These are phyloP conservation scores for Hippophae gyantsensis DNA, from an alignment of 306 rosid species.

Conservation along the genomic window DNA sequence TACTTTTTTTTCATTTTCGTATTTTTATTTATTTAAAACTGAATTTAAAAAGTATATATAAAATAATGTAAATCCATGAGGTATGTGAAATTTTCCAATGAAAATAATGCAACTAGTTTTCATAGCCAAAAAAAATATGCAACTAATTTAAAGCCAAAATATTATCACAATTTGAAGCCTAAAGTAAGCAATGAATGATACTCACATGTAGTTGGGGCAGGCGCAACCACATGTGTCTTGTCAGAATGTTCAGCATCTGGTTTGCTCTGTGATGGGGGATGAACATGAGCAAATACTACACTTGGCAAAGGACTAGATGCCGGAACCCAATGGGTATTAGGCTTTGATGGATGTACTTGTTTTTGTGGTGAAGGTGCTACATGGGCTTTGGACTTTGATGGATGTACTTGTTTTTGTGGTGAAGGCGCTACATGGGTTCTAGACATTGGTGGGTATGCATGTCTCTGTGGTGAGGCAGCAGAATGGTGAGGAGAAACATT, in stretches of 20 bases:
- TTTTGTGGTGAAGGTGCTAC: conserved; percentile 16
- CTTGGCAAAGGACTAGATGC: conserved; percentile 65
- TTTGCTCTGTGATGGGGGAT: conserved; percentile 51
- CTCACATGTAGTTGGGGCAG: conserved; percentile 51
- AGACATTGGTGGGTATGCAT: no score
- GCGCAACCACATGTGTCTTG: conserved; percentile 17
- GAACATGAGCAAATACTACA: conserved; percentile 63
- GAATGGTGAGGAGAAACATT: conserved; percentile 21
- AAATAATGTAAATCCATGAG: no score
- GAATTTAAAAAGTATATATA: no score
- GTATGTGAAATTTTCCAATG: no score
- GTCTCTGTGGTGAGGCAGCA: conserved; percentile 26
- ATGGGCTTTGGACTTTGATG: no score
- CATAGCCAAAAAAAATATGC: neutral
- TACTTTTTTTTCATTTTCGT: no score
- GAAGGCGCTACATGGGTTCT: no score
- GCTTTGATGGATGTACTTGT: conserved; percentile 32
- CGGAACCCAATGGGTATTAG: conserved; percentile 35
- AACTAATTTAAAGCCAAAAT: neutral
- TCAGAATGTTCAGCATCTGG: conserved; percentile 3
- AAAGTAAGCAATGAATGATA: conserved; percentile 19
- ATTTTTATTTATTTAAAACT: no score
- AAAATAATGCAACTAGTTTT: no score
- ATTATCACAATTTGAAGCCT: conserved; percentile 14
- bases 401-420: no score